Base-by-base conservation (phyloP, 1,284 basidiomycete genomes). In the Exobasidium rhododendri region DNA sequence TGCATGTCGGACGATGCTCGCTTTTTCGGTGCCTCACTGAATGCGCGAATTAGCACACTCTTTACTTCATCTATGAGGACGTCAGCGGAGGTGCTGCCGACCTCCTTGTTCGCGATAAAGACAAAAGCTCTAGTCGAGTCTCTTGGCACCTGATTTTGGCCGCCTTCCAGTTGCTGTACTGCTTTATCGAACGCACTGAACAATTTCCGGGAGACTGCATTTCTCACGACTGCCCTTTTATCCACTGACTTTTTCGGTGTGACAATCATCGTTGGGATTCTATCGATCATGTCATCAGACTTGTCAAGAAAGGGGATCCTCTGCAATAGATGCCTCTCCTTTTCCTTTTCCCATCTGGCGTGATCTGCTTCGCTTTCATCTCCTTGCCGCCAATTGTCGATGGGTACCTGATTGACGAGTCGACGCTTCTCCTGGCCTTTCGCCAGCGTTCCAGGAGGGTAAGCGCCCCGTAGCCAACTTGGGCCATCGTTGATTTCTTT, bases 351-450 rank as follows among this genome's bases (percentile, higher is more conserved):
- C 35, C 35, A 40, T 17, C 17, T 40, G 35, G 35, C 17, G 35
- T 40, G 46, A 47, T 47, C 14, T 47, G 46, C 24, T 47, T 47
- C 46, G 20, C 24, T 26, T 47, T 47, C 24, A 13, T 47, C 46
- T 13, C 24, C 46, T 47, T 17, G 13, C 26, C 47, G 22, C 47
- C 47, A 50, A 50, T 13, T 28, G 28, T n/a, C 22, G 26, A 50
- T 5, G 2, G 5, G 47, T 20, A 20, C 14, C 2, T 20, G 47
- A 26, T 50, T 13, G 4, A 20, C 22, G 13, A 6, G 28, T 50
- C 14, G 4, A 4, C 47, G n/a, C 24, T 50, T 17, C 13, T 50
- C 47, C 20, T 50, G 47, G 13, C 26, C 13, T 26, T 50, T 4
- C 28, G n/a, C 13, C 24, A 50, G 28, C 13, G 26, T 24, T 5